Evolutionary conservation across 202 grass and related monocot genomes (phyloP).

Genomic region (Brachypodium distachyon): DNA sequence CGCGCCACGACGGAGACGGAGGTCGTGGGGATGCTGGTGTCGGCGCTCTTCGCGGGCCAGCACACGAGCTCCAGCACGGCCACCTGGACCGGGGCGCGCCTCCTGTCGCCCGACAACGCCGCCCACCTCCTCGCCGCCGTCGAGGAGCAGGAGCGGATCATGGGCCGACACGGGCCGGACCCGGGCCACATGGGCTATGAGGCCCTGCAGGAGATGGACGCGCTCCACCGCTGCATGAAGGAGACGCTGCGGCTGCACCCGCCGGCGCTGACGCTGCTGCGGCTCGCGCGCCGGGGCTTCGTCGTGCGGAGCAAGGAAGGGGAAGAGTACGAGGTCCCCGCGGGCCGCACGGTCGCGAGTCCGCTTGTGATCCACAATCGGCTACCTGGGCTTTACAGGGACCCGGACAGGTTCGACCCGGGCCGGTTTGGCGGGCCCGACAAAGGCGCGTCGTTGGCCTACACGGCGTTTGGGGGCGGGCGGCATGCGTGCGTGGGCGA

Average conservation of each 20-base stretch:
- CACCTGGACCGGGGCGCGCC: slow-evolving; percentile 37
- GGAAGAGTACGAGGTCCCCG: slow-evolving; percentile 32
- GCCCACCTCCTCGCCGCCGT: slow-evolving; percentile 18
- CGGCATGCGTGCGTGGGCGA: slow-evolving; percentile 46
- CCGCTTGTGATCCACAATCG: slow-evolving; percentile 36
- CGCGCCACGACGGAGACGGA: slow-evolving; percentile 34
- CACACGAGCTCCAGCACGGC: slow-evolving; percentile 33
- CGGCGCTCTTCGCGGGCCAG: slow-evolving; percentile 38
- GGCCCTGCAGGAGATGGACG: slow-evolving; percentile 37
- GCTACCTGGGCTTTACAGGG: slow-evolving; percentile 26
- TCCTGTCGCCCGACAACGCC: slow-evolving; percentile 18
- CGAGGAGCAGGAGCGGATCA: slow-evolving; percentile 37
- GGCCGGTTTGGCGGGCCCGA: background rate
- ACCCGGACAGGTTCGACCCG: slow-evolving; percentile 45
- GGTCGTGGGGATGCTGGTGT: slow-evolving; percentile 27
- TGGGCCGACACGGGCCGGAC: slow-evolving; percentile 11
- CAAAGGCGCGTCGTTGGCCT: slow-evolving; percentile 11
- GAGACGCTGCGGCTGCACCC: slow-evolving; percentile 46
- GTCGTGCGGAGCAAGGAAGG: slow-evolving; percentile 32
- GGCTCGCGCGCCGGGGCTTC: slow-evolving; percentile 37
- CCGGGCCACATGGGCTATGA: slow-evolving; percentile 23
- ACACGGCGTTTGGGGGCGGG: slow-evolving; percentile 46
- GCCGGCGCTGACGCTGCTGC: slow-evolving; percentile 28
- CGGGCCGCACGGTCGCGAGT: slow-evolving; percentile 28
- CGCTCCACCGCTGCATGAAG: slow-evolving; percentile 43